Evolutionary conservation across 345 rosid genomes (phyloP).

Genomic region (Hirschfeldia incana): DNA sequence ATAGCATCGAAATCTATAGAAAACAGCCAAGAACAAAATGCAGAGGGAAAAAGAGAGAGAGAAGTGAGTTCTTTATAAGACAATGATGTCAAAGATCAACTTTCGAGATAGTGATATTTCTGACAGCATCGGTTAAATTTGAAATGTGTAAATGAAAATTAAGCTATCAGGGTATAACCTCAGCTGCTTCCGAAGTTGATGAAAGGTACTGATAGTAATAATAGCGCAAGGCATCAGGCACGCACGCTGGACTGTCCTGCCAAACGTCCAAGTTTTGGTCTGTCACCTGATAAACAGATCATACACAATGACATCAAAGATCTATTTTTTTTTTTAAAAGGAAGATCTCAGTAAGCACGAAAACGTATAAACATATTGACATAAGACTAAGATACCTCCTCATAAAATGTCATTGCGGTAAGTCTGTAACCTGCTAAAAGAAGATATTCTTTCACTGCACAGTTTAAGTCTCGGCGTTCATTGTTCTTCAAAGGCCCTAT

Average conservation of each 20-base stretch:
- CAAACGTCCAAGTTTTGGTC: slow-evolving; percentile 90
- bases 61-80: slow-evolving; percentile 8
- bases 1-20: not conserved
- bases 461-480: slow-evolving; percentile 88
- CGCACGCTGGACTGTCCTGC: slow-evolving; percentile 82
- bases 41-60: slow-evolving; percentile 5
- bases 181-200: slow-evolving; percentile 92
- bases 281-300: slow-evolving; percentile 60
- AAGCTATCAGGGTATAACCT: slow-evolving; percentile 48
- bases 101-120: slow-evolving; percentile 7
- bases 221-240: slow-evolving; percentile 92
- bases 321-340: not conserved
- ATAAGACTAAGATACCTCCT: slow-evolving; percentile 59
- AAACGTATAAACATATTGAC: not conserved
- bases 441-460: slow-evolving; percentile 93
- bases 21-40: not conserved
- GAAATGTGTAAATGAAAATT: not conserved
- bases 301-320: not conserved
- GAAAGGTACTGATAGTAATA: slow-evolving; percentile 97
- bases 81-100: slow-evolving; percentile 14
- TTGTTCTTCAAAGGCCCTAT: slow-evolving; percentile 81
- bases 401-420: slow-evolving; percentile 95
- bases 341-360: not conserved
- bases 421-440: slow-evolving; percentile 93
- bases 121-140: slow-evolving; percentile 20